Conservation (phyloP, 495 filamentous ascomycete genomes). For the Ascodesmis nigricans region DNA sequence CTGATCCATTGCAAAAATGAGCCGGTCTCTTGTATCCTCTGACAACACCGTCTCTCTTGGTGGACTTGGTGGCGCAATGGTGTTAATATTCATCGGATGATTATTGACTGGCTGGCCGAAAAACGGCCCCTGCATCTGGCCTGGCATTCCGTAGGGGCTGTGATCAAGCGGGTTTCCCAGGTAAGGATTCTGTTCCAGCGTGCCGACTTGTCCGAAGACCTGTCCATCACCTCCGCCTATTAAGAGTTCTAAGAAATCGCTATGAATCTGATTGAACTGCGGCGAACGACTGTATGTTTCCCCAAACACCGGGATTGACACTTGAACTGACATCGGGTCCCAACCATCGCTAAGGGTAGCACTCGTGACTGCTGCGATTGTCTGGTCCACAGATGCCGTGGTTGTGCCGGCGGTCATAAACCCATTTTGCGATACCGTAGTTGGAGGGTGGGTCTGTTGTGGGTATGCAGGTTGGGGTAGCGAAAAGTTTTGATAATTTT, state of each 20-base stretch:
- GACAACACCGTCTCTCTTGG: slow-evolving; percentile 61
- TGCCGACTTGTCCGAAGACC: too few relatives aligned
- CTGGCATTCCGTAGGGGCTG: too few relatives aligned
- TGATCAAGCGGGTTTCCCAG: too few relatives aligned
- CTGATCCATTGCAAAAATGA: slow-evolving; percentile 66
- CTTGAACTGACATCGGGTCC: slow-evolving; percentile 42
- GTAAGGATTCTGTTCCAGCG: too few relatives aligned
- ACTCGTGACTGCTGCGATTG: slow-evolving; percentile 23
- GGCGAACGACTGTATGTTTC: slow-evolving; percentile 66
- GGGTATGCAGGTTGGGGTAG: slow-evolving; percentile 34
- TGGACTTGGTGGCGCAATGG: slow-evolving; percentile 48
- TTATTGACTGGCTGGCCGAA: slow-evolving; percentile 20
- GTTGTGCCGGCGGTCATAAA: slow-evolving; percentile 25
- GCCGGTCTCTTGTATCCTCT: slow-evolving; percentile 62
- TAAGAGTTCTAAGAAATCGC: too few relatives aligned
- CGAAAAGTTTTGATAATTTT: slow-evolving; percentile 32
- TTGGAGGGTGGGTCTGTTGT: slow-evolving; percentile 23
- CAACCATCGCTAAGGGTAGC: slow-evolving; percentile 37
- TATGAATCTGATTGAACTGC: too few relatives aligned
- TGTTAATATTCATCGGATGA: slow-evolving; percentile 77
- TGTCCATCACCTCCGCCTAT: too few relatives aligned
- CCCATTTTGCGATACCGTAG: slow-evolving; percentile 26
- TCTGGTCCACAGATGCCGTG: slow-evolving; percentile 22
- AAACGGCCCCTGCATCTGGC: too few relatives aligned
- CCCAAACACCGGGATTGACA: slow-evolving; percentile 65